Conservation (phyloP, 1,284 basidiomycete species). For the Cerioporus squamosus region DNA sequence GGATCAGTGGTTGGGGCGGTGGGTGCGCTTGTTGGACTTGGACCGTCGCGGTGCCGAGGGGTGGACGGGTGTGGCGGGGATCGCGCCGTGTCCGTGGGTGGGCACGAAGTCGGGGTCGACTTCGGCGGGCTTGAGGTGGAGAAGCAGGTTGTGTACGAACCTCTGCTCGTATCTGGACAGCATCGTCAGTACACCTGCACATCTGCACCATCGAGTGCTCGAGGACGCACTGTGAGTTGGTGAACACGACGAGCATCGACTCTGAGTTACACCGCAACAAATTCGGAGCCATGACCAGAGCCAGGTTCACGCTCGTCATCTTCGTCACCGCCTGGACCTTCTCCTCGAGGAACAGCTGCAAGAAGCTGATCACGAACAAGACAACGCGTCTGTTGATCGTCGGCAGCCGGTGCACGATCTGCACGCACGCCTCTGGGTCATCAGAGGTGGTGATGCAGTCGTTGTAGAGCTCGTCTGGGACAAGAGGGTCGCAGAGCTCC, state of each 20-base stretch:
- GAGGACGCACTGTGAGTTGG: slow-evolving; percentile 78
- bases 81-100: slow-evolving; percentile 74
- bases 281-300: slow-evolving; percentile 89
- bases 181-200: slow-evolving; percentile 17
- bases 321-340: slow-evolving; percentile 76
- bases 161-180: slow-evolving; percentile 80
- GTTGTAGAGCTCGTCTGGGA: slow-evolving; percentile 87
- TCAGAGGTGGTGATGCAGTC: slow-evolving; percentile 78
- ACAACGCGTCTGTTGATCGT: slow-evolving; percentile 85
- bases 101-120: slow-evolving; percentile 79
- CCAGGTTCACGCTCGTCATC: slow-evolving; percentile 83
- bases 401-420: slow-evolving; percentile 77
- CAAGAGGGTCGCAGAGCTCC: slow-evolving; percentile 86
- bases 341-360: slow-evolving; percentile 86
- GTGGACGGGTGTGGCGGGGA: slow-evolving; percentile 24
- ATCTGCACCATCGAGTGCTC: slow-evolving; percentile 5
- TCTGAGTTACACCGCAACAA: slow-evolving; percentile 82
- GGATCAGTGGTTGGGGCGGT: slow-evolving; percentile 44
- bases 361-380: slow-evolving; percentile 85
- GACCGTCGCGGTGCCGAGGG: slow-evolving; percentile 43
- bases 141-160: slow-evolving; percentile 83
- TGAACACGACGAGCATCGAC: slow-evolving; percentile 84
- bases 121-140: slow-evolving; percentile 76
- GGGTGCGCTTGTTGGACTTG: slow-evolving; percentile 46
- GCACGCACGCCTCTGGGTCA: slow-evolving; percentile 70